Evolutionary conservation across 2,329 filamentous ascomycete species (phyloP), one percentile per base, ranked within the genome.

Genomic region (Fusarium siculi): DNA sequence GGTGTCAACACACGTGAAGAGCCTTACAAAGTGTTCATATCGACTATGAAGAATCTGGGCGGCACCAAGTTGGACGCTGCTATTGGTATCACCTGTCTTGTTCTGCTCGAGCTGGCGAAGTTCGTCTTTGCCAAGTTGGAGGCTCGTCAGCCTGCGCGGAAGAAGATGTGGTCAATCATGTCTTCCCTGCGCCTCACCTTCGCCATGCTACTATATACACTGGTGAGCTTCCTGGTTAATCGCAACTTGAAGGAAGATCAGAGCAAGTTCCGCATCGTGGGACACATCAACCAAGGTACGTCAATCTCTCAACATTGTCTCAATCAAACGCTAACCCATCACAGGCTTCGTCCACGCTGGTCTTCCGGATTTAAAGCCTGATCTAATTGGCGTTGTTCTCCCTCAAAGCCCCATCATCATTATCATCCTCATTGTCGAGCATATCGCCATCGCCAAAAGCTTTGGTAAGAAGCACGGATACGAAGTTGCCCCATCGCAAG

Each of bases 371-470:
- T 82, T 93, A 50, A 87, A 89, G 66, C 79, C 79, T 0, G 80
- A 85, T 1, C 85, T 94, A 49, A 84, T 94, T 74, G 83, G 81
- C 2, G 79, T 86, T 1, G 89, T 93, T 72, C 82, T 88, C 5
- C 85, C 85, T 32, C 85, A 95, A 67, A 82, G 95, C 11, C 93
- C 93, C 0, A 91, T 91, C 23, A 89, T 92, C 1, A 88, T 93
- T 54, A 93, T 96, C 68, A 93, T 96, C 23, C 83, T 95, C 23
- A 87, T 95, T 25, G 93, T 96, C 61, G 93, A 95, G 81, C 93
- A 96, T 78, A 95, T 95, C 73, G 92, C 93, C 46, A 95, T 96
- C 68, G 91, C 93, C 11, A 96, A 96, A 80, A 94, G 93, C 0
- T 95, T 95, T 77, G 93, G 93, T 11, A 87, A 93, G 65, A 87